These are phyloP conservation scores for Ophiostoma triangulosporum DNA, from an alignment of 2,329 filamentous ascomycete genomes.

Conservation along the genomic window DNA sequence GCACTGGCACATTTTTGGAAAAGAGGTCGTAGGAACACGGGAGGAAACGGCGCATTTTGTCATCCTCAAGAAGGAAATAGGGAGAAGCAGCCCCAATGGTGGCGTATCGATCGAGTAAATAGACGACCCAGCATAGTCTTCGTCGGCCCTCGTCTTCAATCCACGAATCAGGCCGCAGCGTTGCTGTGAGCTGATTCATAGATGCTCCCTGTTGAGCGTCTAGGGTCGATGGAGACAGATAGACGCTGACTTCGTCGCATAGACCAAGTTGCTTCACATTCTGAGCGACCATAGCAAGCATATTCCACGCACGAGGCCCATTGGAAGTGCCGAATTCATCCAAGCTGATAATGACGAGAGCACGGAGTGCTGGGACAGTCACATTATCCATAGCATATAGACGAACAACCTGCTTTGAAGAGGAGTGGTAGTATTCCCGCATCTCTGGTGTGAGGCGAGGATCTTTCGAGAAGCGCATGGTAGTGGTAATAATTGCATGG, in stretches of 20 bases:
- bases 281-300: slow-evolving; percentile 75
- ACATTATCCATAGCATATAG: slow-evolving; percentile 82
- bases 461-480: slow-evolving; percentile 71
- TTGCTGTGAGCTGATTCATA: not conserved
- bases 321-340: slow-evolving; percentile 79
- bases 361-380: slow-evolving; percentile 75
- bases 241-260: slow-evolving; percentile 67
- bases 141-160: slow-evolving; percentile 80
- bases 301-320: slow-evolving; percentile 81
- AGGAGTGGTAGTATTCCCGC: slow-evolving; percentile 60
- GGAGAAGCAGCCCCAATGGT: slow-evolving; percentile 30
- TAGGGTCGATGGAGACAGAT: slow-evolving; percentile 29
- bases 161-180: slow-evolving; percentile 52
- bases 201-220: not conserved
- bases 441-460: slow-evolving; percentile 57
- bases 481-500: slow-evolving; percentile 79
- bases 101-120: slow-evolving; percentile 80
- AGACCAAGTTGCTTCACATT: slow-evolving; percentile 79
- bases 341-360: slow-evolving; percentile 71
- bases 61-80: slow-evolving; percentile 69
- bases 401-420: slow-evolving; percentile 73
- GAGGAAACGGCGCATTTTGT: slow-evolving; percentile 72
- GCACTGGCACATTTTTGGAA: slow-evolving; percentile 68
- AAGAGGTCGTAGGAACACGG: slow-evolving; percentile 82
- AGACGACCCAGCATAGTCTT: slow-evolving; percentile 87